Conservation (phyloP, 148 eudicot species). For the Chenopodium album region DNA sequence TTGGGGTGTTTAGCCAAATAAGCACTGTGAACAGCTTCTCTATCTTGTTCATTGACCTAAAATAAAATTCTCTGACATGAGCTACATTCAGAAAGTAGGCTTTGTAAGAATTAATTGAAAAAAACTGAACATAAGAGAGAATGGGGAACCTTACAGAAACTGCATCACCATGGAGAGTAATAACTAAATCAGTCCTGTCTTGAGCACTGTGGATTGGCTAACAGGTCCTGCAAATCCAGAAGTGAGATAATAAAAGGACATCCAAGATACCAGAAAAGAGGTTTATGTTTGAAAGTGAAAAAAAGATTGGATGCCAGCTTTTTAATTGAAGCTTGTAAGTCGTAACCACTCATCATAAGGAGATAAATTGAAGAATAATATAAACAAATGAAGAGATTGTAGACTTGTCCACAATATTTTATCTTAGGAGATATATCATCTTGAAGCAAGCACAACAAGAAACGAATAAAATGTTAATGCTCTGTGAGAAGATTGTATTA, state of each 20-base stretch:
- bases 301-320: neutral
- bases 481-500: neutral
- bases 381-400: neutral
- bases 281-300: neutral
- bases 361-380: neutral
- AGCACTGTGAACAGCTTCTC: slow-evolving; percentile 55
- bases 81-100: neutral
- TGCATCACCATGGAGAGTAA: slow-evolving; percentile 90
- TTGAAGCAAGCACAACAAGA: neutral
- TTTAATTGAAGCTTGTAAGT: neutral
- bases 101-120: neutral
- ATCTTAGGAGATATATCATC: neutral
- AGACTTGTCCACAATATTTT: too few relatives aligned
- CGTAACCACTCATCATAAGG: neutral
- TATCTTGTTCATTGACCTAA: slow-evolving; percentile 64
- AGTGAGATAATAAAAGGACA: slow-evolving; percentile 5
- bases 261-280: neutral
- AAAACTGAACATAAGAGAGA: slow-evolving; percentile 9
- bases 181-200: slow-evolving; percentile 88
- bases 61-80: slow-evolving; percentile 8
- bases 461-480: neutral
- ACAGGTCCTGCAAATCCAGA: slow-evolving; percentile 65
- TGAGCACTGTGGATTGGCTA: slow-evolving; percentile 80
- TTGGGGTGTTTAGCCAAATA: slow-evolving; percentile 90
- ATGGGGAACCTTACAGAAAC: slow-evolving; percentile 53